phyloP scores from a whole-genome alignment of 768 basidiomycete genomes.

The Pholiota microspora region DNA sequence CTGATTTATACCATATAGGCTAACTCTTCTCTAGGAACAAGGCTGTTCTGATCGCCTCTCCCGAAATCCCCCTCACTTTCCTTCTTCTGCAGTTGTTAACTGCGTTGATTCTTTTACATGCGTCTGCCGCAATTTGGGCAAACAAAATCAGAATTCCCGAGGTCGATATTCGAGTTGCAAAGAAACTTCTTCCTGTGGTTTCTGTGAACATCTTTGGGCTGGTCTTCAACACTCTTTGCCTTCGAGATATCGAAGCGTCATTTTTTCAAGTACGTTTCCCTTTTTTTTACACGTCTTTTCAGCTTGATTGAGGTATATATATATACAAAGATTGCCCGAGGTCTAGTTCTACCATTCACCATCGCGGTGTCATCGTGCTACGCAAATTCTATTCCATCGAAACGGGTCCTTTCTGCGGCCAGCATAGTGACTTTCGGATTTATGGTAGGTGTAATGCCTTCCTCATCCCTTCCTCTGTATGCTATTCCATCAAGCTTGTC shows the following conservation, averaged over 20 bases:
- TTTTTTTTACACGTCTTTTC: background rate
- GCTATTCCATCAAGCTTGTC: conserved; percentile 53
- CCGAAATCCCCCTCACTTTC: conserved; percentile 66
- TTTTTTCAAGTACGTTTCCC: conserved; percentile 74
- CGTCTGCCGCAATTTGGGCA: conserved; percentile 41
- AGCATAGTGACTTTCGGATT: conserved; percentile 71
- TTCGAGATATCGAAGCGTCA: conserved; percentile 75
- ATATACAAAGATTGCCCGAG: conserved; percentile 69
- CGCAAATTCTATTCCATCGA: conserved; percentile 52
- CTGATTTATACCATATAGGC: conserved; percentile 1
- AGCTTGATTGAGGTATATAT: background rate
- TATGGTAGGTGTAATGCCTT: conserved; percentile 70
- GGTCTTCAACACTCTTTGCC: conserved; percentile 76
- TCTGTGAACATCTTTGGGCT: conserved; percentile 72
- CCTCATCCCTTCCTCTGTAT: conserved; percentile 36
- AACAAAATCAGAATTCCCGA: conserved; percentile 56
- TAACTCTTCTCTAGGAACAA: conserved; percentile 55
- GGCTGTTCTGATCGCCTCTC: conserved; percentile 65
- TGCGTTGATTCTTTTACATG: conserved; percentile 63
- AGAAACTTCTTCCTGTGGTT: conserved; percentile 61
- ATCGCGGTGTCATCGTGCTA: conserved; percentile 67
- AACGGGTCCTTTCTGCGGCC: conserved; percentile 56
- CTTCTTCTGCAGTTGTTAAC: conserved; percentile 67
- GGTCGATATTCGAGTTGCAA: conserved; percentile 48
- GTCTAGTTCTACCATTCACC: conserved; percentile 80